A percentile compares a stretch with the other conserved stretches of the same genome.
These are phyloP conservation scores for Podospora appendiculata DNA, from an alignment of 495 filamentous ascomycete species.

Conservation along the genomic window DNA sequence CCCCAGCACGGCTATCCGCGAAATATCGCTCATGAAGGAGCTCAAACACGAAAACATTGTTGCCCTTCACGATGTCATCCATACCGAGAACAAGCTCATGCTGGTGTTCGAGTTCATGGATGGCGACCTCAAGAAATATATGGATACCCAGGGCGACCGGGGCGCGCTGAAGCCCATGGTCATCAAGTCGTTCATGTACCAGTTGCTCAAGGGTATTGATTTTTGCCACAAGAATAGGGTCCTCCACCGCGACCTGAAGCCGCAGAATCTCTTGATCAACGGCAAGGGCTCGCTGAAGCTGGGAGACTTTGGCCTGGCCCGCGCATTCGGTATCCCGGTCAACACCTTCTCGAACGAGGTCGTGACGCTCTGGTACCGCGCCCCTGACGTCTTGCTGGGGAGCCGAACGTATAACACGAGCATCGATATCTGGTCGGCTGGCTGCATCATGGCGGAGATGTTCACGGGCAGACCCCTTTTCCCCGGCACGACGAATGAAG, in stretches of 20 bases:
- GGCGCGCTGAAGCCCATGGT: slow-evolving; percentile 75
- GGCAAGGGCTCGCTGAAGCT: slow-evolving; percentile 84
- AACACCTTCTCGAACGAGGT: slow-evolving; percentile 99
- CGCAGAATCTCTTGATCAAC: slow-evolving; percentile 93
- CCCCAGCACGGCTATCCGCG: slow-evolving; percentile 94
- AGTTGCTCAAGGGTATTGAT: slow-evolving; percentile 86
- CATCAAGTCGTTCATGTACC: slow-evolving; percentile 97
- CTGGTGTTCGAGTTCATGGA: slow-evolving; percentile 99
- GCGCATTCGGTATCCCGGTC: slow-evolving; percentile 93
- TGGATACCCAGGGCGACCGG: slow-evolving; percentile 81
- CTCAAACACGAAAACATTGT: slow-evolving; percentile 98
- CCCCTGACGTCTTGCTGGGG: slow-evolving; percentile 86
- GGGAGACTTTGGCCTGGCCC: slow-evolving; percentile 88
- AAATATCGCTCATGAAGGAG: slow-evolving; percentile 99
- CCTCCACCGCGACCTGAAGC: slow-evolving; percentile 91
- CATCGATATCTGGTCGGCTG: slow-evolving; percentile 97
- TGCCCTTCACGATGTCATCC: slow-evolving; percentile 95
- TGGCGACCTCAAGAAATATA: slow-evolving; percentile 98
- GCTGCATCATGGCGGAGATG: slow-evolving; percentile 99
- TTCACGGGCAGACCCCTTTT: slow-evolving; percentile 90
- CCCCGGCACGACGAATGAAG: slow-evolving; percentile 92
- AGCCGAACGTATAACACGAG: slow-evolving; percentile 91
- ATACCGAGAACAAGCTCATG: slow-evolving; percentile 99
- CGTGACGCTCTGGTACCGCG: slow-evolving; percentile 93
- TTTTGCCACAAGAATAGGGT: slow-evolving; percentile 97